A percentile compares a stretch with the other conserved stretches of the same genome.
Evolutionary conservation across 225 moss, liverwort and hornwort species (phyloP).

Genomic region (Antitrichia curtipendula): DNA sequence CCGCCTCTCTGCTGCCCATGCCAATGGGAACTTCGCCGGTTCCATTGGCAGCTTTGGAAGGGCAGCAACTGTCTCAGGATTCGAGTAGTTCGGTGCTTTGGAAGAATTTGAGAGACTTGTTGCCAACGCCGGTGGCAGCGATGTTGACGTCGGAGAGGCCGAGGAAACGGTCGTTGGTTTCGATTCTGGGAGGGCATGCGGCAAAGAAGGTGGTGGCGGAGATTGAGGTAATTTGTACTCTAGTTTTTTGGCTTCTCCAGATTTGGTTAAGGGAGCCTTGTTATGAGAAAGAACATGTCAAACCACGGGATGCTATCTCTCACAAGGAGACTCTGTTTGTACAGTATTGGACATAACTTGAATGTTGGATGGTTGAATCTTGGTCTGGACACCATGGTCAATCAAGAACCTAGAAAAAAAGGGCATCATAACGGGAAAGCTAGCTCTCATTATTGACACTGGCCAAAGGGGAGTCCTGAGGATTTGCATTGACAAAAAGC

Average conservation of each 20-base stretch:
- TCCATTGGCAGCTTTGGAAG: neutral
- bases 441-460: neutral
- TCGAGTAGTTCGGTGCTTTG: neutral
- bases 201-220: constrained; percentile 13
- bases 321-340: neutral
- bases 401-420: neutral
- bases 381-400: neutral
- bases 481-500: neutral
- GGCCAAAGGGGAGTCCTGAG: too few relatives aligned
- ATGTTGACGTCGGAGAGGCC: neutral
- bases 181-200: constrained; percentile 5
- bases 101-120: neutral
- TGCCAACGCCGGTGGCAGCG: constrained; percentile 6
- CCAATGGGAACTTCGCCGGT: neutral
- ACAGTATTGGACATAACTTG: neutral
- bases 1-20: neutral
- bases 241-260: neutral
- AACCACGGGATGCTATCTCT: neutral
- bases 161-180: constrained; percentile 11
- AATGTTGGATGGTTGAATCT: neutral
- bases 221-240: neutral
- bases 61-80: neutral
- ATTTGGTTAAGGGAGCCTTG: neutral
- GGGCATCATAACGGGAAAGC: neutral
- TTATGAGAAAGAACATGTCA: neutral